Evolutionary conservation across 352 stramenopile species (phyloP).

Genomic region (Phytophthora ramorum): DNA sequence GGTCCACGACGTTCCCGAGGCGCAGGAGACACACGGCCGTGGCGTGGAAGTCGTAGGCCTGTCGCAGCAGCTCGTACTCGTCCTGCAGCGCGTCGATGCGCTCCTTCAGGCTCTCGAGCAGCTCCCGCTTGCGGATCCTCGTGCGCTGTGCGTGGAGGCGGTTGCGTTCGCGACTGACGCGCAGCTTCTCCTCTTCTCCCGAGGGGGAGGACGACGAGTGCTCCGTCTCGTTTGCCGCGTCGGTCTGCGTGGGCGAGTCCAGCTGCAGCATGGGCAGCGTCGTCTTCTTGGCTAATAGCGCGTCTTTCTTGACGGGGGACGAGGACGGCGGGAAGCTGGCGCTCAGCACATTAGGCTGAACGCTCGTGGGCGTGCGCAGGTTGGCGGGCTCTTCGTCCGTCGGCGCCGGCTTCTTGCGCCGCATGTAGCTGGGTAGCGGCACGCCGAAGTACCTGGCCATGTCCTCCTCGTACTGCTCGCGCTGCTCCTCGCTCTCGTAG

Average conservation of each 20-base stretch:
- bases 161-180: constrained; percentile 78
- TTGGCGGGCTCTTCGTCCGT: constrained; percentile 26
- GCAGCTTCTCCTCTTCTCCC: constrained; percentile 69
- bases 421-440: constrained; percentile 33
- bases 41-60: constrained; percentile 80
- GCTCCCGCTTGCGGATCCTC: constrained; percentile 76
- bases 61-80: constrained; percentile 70
- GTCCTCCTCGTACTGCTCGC: constrained; percentile 41
- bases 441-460: constrained; percentile 53
- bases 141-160: constrained; percentile 79
- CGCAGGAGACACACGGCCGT: constrained; percentile 70
- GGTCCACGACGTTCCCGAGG: constrained; percentile 48
- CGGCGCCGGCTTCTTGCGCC: constrained; percentile 18
- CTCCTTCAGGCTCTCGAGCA: constrained; percentile 79
- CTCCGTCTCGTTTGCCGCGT: constrained; percentile 20
- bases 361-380: constrained; percentile 67
- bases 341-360: constrained; percentile 37
- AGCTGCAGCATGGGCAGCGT: constrained; percentile 50
- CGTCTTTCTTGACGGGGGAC: constrained; percentile 74
- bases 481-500: constrained; percentile 42
- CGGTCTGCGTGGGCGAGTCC: constrained; percentile 46
- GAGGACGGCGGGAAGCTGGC: constrained; percentile 54
- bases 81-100: constrained; percentile 66
- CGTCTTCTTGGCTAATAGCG: constrained; percentile 23
- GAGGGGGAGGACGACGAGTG: constrained; percentile 11